A percentile compares a stretch with the other conserved stretches of the same genome.
Conservation (phyloP, 225 moss, liverwort and hornwort species). For the Sphagnum contortum region DNA sequence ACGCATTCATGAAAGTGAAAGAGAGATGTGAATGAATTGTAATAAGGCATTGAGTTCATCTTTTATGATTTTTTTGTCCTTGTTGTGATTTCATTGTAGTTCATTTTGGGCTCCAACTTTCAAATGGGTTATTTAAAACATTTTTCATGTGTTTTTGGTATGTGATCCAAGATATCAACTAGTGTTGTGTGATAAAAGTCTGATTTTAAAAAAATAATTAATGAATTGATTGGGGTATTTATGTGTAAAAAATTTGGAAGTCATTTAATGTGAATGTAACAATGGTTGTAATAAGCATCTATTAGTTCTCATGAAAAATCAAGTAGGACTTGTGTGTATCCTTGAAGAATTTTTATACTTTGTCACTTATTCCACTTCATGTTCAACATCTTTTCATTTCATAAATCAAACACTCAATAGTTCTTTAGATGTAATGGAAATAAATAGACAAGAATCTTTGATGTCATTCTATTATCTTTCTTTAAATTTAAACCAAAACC, state of each 20-base stretch:
- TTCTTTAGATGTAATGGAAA: neutral
- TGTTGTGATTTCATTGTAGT: constrained; percentile 33
- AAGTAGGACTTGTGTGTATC: constrained; percentile 20
- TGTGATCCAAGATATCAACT: too few species aligned
- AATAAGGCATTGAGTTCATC: neutral
- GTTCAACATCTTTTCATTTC: neutral
- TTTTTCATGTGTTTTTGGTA: too few species aligned
- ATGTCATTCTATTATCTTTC: neutral
- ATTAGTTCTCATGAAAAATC: constrained; percentile 79
- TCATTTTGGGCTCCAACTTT: constrained; percentile 99
- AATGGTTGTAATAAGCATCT: constrained; percentile 78
- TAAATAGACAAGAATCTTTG: neutral
- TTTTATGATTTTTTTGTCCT: neutral
- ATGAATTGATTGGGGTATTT: neutral
- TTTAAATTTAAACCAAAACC: neutral
- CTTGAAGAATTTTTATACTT: neutral
- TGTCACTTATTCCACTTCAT: neutral
- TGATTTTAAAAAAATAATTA: neutral
- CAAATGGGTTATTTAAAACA: constrained; percentile 67
- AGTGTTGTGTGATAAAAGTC: neutral
- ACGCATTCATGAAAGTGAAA: too few species aligned
- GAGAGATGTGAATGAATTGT: too few species aligned
- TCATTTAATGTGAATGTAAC: constrained; percentile 73
- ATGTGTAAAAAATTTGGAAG: constrained; percentile 90
- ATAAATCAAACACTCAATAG: neutral